Evolutionary conservation across 176 grass and related monocot genomes (phyloP).

Genomic region (Zoysia pacifica): DNA sequence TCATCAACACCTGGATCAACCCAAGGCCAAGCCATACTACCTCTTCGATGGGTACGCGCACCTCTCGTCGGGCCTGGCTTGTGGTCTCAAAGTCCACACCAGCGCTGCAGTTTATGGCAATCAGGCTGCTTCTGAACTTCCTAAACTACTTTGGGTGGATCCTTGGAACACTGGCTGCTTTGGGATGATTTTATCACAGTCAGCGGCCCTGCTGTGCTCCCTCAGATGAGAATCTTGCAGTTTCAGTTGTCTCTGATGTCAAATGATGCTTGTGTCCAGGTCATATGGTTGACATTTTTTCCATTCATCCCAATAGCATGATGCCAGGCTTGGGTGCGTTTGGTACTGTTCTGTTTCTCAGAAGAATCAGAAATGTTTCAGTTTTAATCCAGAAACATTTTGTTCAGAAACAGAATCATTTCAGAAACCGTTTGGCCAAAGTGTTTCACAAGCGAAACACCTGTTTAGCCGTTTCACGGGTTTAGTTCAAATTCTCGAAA

Average conservation of each 20-base stretch:
- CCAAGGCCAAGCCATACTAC: conserved; percentile 95
- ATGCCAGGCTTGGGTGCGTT: conserved; percentile 50
- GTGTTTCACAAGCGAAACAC: too few relatives aligned
- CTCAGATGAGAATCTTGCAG: conserved; percentile 59
- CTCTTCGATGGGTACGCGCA: conserved; percentile 95
- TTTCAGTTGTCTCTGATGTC: neutral
- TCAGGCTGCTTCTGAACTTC: conserved; percentile 80
- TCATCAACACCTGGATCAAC: conserved; percentile 94
- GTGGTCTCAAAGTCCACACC: conserved; percentile 86
- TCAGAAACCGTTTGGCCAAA: too few relatives aligned
- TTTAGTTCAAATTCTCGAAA: too few relatives aligned
- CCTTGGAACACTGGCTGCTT: conserved; percentile 54
- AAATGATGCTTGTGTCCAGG: conserved; percentile 39
- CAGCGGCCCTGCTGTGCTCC: conserved; percentile 77
- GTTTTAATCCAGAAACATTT: too few relatives aligned
- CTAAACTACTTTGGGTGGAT: conserved; percentile 85
- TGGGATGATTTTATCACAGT: conserved; percentile 96
- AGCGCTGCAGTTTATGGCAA: conserved; percentile 66
- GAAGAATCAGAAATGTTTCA: too few relatives aligned
- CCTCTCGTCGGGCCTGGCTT: conserved; percentile 81
- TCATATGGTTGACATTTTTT: conserved; percentile 99
- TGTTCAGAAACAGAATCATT: too few relatives aligned
- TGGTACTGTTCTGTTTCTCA: too few relatives aligned
- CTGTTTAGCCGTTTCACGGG: too few relatives aligned
- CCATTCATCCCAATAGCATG: conserved; percentile 81